Percentiles rank a stretch among this genome's conserved stretches.
Evolutionary conservation across 2,329 filamentous ascomycete genomes (phyloP).

Genomic region (Cucurbitaria berberidis): DNA sequence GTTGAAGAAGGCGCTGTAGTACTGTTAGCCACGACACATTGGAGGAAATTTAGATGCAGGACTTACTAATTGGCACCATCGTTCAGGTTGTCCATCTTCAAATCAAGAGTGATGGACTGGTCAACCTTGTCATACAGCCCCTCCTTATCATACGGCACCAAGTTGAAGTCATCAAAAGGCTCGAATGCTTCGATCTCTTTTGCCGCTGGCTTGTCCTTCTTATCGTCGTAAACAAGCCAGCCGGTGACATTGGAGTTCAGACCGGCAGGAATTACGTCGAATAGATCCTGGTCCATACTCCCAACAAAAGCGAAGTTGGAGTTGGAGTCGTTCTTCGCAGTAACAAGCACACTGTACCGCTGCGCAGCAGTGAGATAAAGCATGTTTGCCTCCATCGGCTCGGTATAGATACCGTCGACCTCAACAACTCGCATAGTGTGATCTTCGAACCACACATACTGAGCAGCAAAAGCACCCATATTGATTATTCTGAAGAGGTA

Average conservation of each 20-base stretch:
- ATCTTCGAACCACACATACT: slow-evolving; percentile 73
- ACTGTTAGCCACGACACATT: slow-evolving; percentile 3
- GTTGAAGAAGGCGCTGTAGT: slow-evolving; percentile 62
- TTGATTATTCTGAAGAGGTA: slow-evolving; percentile 74
- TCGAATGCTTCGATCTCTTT: slow-evolving; percentile 66
- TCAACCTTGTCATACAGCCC: slow-evolving; percentile 67
- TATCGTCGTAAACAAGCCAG: slow-evolving; percentile 62
- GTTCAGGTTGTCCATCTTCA: slow-evolving; percentile 69
- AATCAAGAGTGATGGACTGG: slow-evolving; percentile 64
- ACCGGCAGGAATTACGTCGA: slow-evolving; percentile 69
- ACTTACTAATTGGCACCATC: slow-evolving; percentile 70
- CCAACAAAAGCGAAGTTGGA: slow-evolving; percentile 66
- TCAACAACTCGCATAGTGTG: slow-evolving; percentile 71
- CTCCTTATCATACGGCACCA: slow-evolving; percentile 72
- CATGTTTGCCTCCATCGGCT: slow-evolving; percentile 64
- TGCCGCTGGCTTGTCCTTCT: slow-evolving; percentile 56
- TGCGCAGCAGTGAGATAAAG: slow-evolving; percentile 73
- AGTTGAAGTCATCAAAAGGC: slow-evolving; percentile 74
- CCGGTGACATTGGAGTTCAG: slow-evolving; percentile 70
- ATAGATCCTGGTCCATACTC: slow-evolving; percentile 60
- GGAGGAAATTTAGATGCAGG: too few species aligned
- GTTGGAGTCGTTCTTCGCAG: slow-evolving; percentile 61
- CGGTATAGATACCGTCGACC: slow-evolving; percentile 71
- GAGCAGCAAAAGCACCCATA: slow-evolving; percentile 71
- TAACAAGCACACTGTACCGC: slow-evolving; percentile 71